Evolutionary conservation across 2,329 filamentous ascomycete species (phyloP).

Genomic region (Periconia sp.): DNA sequence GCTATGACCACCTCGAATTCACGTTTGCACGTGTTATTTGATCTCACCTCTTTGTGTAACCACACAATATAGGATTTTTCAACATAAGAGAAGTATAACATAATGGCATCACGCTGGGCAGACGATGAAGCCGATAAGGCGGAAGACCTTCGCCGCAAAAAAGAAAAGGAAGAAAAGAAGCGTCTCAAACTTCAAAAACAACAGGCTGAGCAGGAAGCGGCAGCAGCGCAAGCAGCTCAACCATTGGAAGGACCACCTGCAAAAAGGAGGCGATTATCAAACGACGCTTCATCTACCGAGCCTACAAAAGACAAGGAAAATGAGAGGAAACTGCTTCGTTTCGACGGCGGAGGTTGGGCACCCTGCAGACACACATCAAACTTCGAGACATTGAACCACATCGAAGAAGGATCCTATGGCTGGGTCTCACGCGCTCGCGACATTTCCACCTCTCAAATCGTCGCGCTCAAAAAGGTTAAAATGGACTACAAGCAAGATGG

Average conservation of each 20-base stretch:
- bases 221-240: constrained; percentile 35
- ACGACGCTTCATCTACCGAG: constrained; percentile 41
- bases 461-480: constrained; percentile 94
- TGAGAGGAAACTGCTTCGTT: constrained; percentile 70
- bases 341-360: constrained; percentile 72
- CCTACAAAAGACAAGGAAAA: constrained; percentile 24
- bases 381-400: constrained; percentile 93
- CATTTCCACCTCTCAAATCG: constrained; percentile 74
- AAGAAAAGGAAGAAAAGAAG: constrained; percentile 89
- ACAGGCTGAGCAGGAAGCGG: constrained; percentile 65
- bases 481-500: constrained; percentile 79
- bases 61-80: not conserved
- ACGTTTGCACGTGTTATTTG: constrained; percentile 16
- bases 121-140: constrained; percentile 81
- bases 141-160: constrained; percentile 73
- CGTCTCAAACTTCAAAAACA: constrained; percentile 83
- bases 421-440: constrained; percentile 88
- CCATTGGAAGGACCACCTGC: constrained; percentile 53
- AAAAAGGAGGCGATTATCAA: constrained; percentile 67
- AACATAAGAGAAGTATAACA: constrained; percentile 10
- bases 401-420: constrained; percentile 96
- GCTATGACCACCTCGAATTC: constrained; percentile 37
- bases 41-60: constrained; percentile 6
- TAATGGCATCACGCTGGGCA: constrained; percentile 82
- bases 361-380: constrained; percentile 79